Percentiles rank a stretch among this genome's conserved stretches.
phyloP scores from a whole-genome alignment of 2,329 filamentous ascomycete species.

The Fusarium hostae region DNA sequence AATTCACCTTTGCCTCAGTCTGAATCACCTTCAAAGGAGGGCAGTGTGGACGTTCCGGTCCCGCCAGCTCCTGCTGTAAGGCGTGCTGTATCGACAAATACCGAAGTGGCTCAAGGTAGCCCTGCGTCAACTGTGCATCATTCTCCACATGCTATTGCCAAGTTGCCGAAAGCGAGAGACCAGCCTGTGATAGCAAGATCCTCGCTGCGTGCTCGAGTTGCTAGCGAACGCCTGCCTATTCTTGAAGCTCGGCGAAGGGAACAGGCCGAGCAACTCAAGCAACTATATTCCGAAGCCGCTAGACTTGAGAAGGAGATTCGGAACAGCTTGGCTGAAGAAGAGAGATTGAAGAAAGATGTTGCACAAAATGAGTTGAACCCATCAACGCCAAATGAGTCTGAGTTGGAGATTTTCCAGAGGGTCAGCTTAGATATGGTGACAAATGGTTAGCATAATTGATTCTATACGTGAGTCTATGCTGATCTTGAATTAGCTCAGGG shows the following conservation, averaged over 20 bases:
- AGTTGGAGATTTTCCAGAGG: conserved; percentile 29
- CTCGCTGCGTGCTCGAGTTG: conserved; percentile 48
- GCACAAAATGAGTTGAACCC: conserved; percentile 24
- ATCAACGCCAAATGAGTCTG: conserved; percentile 20
- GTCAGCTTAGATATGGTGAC: conserved; percentile 9
- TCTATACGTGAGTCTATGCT: conserved; percentile 12
- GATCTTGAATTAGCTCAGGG: conserved; percentile 27
- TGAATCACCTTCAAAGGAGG: conserved; percentile 42
- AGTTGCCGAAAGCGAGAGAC: conserved; percentile 28
- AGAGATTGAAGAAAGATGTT: conserved; percentile 47
- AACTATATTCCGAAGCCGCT: conserved; percentile 59
- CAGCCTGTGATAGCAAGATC: conserved; percentile 17
- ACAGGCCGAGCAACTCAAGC: conserved; percentile 59
- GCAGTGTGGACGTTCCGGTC: conserved; percentile 35
- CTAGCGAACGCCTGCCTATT: conserved; percentile 52
- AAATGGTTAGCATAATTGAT: neutral
- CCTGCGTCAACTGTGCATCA: conserved; percentile 14
- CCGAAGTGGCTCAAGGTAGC: neutral
- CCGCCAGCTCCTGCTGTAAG: neutral
- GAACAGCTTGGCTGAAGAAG: conserved; percentile 50
- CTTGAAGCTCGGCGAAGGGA: conserved; percentile 51
- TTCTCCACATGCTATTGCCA: conserved; percentile 8
- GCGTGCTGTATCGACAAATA: neutral
- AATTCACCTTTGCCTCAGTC: conserved; percentile 46
- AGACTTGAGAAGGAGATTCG: conserved; percentile 62